Base-by-base conservation (phyloP, 352 stramenopile species). In the Phytophthora idaei region DNA sequence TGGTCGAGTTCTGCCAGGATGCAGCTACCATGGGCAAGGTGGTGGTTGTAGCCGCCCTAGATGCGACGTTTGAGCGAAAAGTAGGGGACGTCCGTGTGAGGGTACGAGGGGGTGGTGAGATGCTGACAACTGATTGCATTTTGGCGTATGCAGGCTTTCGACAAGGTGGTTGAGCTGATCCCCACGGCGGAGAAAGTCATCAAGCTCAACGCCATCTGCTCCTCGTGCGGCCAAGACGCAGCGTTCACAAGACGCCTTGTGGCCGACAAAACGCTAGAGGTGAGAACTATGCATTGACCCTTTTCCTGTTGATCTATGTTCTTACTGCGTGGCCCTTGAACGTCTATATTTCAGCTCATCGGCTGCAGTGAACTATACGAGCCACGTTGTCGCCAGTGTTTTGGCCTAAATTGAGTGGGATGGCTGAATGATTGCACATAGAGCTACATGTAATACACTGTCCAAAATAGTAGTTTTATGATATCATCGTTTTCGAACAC, bases 141-240 rank as follows among this genome's bases (percentile, higher is more conserved):
- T 59, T 46, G n/a, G 9, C 6, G 21, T 1, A 21, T 74, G 28
- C 32, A 90, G 84, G 85, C 83, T 2, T 95, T 95, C 57, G 81
- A 82, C 0, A 85, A 74, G 7, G 83, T 95, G 14, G 83, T 85
- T 31, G 80, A 89, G 17, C 64, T 94, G 25, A 89, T 94, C 42
- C 88, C 88, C 2, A 69, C 73, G 50, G 83, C 88, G 12, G 88
- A 95, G 61, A 77, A 85, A 39, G 87, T 95, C 36, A 84, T 89
- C 64, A 94, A 95, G 60, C 81, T 95, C 32, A 94, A 89, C 57
- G 88, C 88, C 21, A 87, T 95, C 34, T 95, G 88, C 71, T 87
- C 83, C 3, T 73, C 78, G n/a, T 95, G 87, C 42, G 87, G 87
- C 27, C 78, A 77, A 36, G 85, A 95, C 55, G 85, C 84, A 88